Evolutionary conservation across 371 early-diverging fungal species (phyloP), one percentile per base, ranked within the genome.

Genomic region (Mortierella sp.): DNA sequence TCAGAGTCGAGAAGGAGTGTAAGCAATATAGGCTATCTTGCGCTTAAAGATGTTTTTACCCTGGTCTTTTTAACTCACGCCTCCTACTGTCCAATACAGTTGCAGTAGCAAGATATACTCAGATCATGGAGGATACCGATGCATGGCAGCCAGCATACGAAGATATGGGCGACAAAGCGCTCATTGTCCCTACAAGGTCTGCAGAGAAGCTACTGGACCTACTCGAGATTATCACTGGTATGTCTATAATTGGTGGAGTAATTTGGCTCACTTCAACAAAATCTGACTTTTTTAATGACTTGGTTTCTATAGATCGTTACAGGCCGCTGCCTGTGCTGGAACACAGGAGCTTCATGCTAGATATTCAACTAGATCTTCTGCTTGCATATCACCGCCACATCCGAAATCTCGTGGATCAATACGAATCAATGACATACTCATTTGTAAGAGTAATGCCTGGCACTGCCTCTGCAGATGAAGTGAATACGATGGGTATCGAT

Each of bases 1-100:
- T 95, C 58, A 77, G 86, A 35, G 90, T 90, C 10, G 95, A 95
- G 72, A 88, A 88, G 61, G 83, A 87, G 58, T 93, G 93, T 93
- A 89, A 76, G 88, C 76, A 12, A 26, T 30, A 22, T 20, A 0
- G 10, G 5, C 16, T 11, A 18, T 5, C 0, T 28, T 26, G n/a
- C 3, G 14, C n/a, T n/a, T 55, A 4, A 55, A 24, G 28, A 18
- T 11, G 22, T 22, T 11, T 12, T 22, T 11, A 22, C 57, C 4
- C 3, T 24, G 22, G 12, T 12, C 26, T 22, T n/a, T 55, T 10
- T 55, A 55, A n/a, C 57, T 22, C 11, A 10, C 40, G 26, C 32
- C 20, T 28, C 59, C 16, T 0, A 10, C 28, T 5, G 0, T 28
- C 6, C 20, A 52, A 52, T 18, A n/a, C 68, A 92, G 91, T 90